Evolutionary conservation across 176 grass and related monocot genomes (phyloP).

Genomic region (Puya raimondii): DNA sequence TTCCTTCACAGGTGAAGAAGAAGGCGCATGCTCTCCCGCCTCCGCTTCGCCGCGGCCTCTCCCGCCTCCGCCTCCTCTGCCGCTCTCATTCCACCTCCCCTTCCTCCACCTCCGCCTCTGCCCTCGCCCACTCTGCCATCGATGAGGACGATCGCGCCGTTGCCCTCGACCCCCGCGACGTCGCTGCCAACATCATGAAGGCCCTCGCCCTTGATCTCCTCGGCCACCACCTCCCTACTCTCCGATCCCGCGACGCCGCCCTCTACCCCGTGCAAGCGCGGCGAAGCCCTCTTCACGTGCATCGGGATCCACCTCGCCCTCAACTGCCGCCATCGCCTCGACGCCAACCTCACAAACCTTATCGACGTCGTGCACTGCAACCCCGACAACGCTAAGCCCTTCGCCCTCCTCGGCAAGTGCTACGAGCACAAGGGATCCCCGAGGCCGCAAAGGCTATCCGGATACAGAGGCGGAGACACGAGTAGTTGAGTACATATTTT

Average conservation of each 20-base stretch:
- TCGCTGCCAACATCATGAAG: slow-evolving; percentile 68
- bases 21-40: too few relatives aligned
- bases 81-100: slow-evolving; percentile 27
- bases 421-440: slow-evolving; percentile 53
- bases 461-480: too few relatives aligned
- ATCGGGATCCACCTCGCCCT: slow-evolving; percentile 60
- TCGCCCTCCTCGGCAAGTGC: slow-evolving; percentile 58
- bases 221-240: slow-evolving; percentile 44
- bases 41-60: slow-evolving; percentile 36
- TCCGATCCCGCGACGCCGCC: slow-evolving; percentile 57
- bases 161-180: slow-evolving; percentile 61
- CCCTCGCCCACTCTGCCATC: slow-evolving; percentile 53
- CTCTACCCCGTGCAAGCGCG: slow-evolving; percentile 50
- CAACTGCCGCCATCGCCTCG: slow-evolving; percentile 37
- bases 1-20: too few relatives aligned
- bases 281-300: slow-evolving; percentile 67
- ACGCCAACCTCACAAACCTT: slow-evolving; percentile 50
- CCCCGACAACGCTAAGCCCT: slow-evolving; percentile 55
- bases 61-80: slow-evolving; percentile 24
- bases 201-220: slow-evolving; percentile 74
- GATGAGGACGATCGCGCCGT: slow-evolving; percentile 63
- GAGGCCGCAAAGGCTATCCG: slow-evolving; percentile 43
- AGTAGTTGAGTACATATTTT: too few relatives aligned
- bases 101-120: slow-evolving; percentile 48
- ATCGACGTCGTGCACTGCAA: slow-evolving; percentile 50